Percentiles rank a stretch among this genome's conserved stretches.
These are phyloP conservation scores for Chlorella sp. DNA, from an alignment of 139 green algal species.

Conservation along the genomic window DNA sequence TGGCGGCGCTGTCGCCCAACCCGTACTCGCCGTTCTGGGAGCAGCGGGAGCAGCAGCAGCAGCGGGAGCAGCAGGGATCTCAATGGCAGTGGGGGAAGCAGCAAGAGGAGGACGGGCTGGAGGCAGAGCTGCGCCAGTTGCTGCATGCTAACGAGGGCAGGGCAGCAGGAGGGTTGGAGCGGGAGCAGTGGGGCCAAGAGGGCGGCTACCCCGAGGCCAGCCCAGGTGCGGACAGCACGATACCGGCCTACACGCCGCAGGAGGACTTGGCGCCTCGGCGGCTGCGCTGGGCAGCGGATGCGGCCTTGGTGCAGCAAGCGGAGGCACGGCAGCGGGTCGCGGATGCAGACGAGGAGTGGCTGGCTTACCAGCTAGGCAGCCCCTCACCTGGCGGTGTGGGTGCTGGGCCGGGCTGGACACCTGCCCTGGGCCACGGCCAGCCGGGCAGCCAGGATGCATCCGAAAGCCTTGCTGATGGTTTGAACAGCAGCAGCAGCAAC, in stretches of 20 bases:
- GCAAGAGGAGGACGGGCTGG: neutral
- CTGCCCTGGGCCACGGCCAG: neutral
- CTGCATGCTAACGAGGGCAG: neutral
- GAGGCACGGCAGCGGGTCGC: neutral
- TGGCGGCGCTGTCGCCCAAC: neutral
- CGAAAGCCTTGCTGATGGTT: neutral
- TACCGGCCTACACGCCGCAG: neutral
- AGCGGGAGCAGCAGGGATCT: neutral
- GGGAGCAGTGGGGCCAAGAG: neutral
- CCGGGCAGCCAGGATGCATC: neutral
- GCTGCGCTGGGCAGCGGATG: neutral
- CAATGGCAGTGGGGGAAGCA: neutral
- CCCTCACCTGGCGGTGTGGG: neutral
- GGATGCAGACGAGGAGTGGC: neutral
- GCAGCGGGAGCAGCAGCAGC: neutral
- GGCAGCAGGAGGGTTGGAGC: neutral
- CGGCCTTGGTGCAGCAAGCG: neutral
- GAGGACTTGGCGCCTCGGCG: neutral
- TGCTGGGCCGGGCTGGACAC: neutral
- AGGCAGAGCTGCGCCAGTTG: neutral
- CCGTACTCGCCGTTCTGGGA: neutral
- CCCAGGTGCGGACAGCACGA: neutral
- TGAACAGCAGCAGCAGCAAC: conserved; percentile 12
- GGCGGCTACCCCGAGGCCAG: neutral
- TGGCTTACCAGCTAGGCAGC: conserved; percentile 8